Base-by-base conservation (phyloP, 1,139 yeast species). In the Geotrichum carabidarum region DNA sequence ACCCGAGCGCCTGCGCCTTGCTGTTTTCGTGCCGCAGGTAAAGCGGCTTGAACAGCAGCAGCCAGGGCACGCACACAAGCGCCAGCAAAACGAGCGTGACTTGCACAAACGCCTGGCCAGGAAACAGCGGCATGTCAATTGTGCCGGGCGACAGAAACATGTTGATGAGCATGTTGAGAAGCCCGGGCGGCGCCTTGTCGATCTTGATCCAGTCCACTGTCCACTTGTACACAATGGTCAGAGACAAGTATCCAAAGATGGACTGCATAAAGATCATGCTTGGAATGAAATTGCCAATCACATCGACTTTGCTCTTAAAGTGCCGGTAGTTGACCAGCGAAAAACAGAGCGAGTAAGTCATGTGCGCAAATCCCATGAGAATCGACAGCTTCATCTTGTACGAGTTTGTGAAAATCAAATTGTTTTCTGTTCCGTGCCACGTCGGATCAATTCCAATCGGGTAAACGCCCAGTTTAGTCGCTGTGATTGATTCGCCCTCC, bases 361-460 rank as follows among this genome's bases (percentile, higher is more conserved):
- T 93, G 71, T 93, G 99, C 43, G 80, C 77, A 69, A 86, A 91
- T 12, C 99, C 99, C 94, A 93, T 87, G 62, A 94, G 76, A 58
- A 93, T 86, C 1, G 98, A 90, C 59, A 93, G 74, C 68, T 93
- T 93, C 99, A 93, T 93, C 75, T 93, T 93, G 74, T 88, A 91
- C 1, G 98, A 90, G 71, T 93, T 93, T 50, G 96, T 83, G 71
- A 93, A 93, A 55, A 93, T 74, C 65, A 93, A 77, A 59, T 85
- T 86, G 71, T 94, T 94, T 59, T 93, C 98, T 41, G 98, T 81
- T 1, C 97, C 97, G 68, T 93, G 99, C 99, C 99, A 93, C 14
- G 85, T 87, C 73, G 89, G 88, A 71, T 93, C 99, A 48, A 93
- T 70, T 55, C 99, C 99, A 64, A 91, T 74, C 8, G 86, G 78